Evolutionary conservation across 2,329 filamentous ascomycete species (phyloP).

Genomic region (Stemphylium beticola): DNA sequence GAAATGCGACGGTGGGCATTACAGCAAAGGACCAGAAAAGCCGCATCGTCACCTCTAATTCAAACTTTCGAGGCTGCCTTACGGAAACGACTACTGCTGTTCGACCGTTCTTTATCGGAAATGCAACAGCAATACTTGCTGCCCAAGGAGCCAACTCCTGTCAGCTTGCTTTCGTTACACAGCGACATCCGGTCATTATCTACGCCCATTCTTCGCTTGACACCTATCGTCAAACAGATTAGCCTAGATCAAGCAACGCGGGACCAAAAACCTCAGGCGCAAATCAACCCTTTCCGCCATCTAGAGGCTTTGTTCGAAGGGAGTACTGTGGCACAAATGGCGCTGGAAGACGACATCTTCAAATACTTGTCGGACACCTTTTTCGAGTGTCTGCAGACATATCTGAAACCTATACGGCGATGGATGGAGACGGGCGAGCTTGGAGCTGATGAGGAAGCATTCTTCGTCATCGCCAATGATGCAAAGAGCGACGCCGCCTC

Average conservation of each 20-base stretch:
- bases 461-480: constrained; percentile 73
- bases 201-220: constrained; percentile 64
- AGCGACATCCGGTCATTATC: constrained; percentile 62
- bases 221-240: constrained; percentile 60
- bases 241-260: constrained; percentile 26
- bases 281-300: constrained; percentile 68
- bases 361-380: constrained; percentile 72
- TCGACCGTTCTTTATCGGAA: constrained; percentile 65
- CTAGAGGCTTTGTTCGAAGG: constrained; percentile 79
- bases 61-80: constrained; percentile 75
- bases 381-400: constrained; percentile 80
- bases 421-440: constrained; percentile 88
- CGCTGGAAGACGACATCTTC: constrained; percentile 68
- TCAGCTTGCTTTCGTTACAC: constrained; percentile 71
- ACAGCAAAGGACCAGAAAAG: constrained; percentile 22
- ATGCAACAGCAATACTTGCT: constrained; percentile 68
- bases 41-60: constrained; percentile 52
- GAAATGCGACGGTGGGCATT: constrained; percentile 57
- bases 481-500: constrained; percentile 65
- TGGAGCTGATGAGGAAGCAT: constrained; percentile 68
- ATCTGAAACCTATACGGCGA: constrained; percentile 75
- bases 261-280: constrained; percentile 56
- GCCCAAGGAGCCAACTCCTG: constrained; percentile 59
- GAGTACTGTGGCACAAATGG: constrained; percentile 71
- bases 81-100: constrained; percentile 60